phyloP scores from a whole-genome alignment of 2,329 filamentous ascomycete species.

The Dactylellina parvicollis region DNA sequence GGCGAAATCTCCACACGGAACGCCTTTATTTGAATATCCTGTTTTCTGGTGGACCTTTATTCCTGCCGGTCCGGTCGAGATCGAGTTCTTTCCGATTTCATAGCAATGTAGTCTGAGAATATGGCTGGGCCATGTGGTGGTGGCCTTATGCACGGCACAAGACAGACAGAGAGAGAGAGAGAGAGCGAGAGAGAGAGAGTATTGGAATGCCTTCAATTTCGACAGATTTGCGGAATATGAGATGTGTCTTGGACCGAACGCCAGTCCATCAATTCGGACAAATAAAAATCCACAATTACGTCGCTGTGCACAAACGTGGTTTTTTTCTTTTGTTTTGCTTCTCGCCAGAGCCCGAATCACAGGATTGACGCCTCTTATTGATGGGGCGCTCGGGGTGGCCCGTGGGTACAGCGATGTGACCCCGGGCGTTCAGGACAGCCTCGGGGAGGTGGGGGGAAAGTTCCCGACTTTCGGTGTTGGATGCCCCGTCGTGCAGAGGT shows the following conservation, averaged over 20 bases:
- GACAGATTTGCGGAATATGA: conserved; percentile 50
- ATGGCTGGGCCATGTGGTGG: not conserved
- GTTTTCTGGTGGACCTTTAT: conserved; percentile 10
- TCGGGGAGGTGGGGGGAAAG: not conserved
- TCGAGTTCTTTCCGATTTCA: conserved; percentile 16
- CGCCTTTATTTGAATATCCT: conserved; percentile 30
- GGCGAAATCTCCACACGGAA: conserved; percentile 39
- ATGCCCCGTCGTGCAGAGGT: conserved; percentile 35
- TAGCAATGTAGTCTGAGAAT: not conserved
- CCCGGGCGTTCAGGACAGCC: not conserved
- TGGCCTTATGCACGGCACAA: conserved; percentile 31
- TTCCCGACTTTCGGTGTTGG: conserved; percentile 2
- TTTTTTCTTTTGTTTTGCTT: conserved; percentile 3
- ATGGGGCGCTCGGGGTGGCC: conserved; percentile 16
- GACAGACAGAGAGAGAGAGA: conserved; percentile 4
- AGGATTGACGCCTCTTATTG: conserved; percentile 15
- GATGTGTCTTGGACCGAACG: conserved; percentile 29
- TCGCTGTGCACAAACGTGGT: conserved; percentile 25
- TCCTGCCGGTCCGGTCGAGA: conserved; percentile 2
- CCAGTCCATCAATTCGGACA: conserved; percentile 27
- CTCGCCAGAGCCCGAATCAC: conserved; percentile 8
- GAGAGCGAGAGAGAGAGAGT: conserved; percentile 8
- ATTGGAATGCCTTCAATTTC: conserved; percentile 39
- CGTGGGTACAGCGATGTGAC: not conserved
- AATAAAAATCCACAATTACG: conserved; percentile 43